phyloP scores from a whole-genome alignment of 1,139 yeast species.

The Debaryomyces sp. region DNA sequence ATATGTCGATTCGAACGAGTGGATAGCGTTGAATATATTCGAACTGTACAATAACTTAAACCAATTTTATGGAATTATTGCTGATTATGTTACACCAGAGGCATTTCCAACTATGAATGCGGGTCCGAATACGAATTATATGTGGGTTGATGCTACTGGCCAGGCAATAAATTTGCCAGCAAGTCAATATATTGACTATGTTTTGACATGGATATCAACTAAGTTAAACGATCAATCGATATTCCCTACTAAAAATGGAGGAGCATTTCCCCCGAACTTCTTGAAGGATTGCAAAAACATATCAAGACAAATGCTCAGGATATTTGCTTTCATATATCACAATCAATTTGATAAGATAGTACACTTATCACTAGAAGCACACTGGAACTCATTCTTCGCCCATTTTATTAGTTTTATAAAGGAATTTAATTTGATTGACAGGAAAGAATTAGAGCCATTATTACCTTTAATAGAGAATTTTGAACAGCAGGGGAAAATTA shows the following conservation, averaged over 20 bases:
- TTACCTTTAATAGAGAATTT: conserved; percentile 73
- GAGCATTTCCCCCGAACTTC: conserved; percentile 89
- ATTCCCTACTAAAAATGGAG: conserved; percentile 93
- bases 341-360: conserved; percentile 92
- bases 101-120: conserved; percentile 94
- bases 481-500: conserved; percentile 84
- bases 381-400: conserved; percentile 98
- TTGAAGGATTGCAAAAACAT: conserved; percentile 83
- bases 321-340: conserved; percentile 95
- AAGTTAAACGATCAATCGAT: conserved; percentile 86
- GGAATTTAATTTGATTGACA: conserved; percentile 80
- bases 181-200: conserved; percentile 87
- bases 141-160: conserved; percentile 83
- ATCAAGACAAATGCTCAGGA: conserved; percentile 88
- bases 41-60: conserved; percentile 86
- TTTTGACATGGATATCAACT: conserved; percentile 85
- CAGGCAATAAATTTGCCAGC: conserved; percentile 90
- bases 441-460: conserved; percentile 78
- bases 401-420: conserved; percentile 87
- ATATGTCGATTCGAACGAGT: conserved; percentile 91
- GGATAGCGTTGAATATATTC: conserved; percentile 92
- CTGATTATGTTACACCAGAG: conserved; percentile 89
- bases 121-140: conserved; percentile 86
- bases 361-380: conserved; percentile 91
- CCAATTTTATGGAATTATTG: conserved; percentile 84